Base-by-base conservation (phyloP, 192 early-diverging fungal genomes). In the Coemansia sp. region DNA sequence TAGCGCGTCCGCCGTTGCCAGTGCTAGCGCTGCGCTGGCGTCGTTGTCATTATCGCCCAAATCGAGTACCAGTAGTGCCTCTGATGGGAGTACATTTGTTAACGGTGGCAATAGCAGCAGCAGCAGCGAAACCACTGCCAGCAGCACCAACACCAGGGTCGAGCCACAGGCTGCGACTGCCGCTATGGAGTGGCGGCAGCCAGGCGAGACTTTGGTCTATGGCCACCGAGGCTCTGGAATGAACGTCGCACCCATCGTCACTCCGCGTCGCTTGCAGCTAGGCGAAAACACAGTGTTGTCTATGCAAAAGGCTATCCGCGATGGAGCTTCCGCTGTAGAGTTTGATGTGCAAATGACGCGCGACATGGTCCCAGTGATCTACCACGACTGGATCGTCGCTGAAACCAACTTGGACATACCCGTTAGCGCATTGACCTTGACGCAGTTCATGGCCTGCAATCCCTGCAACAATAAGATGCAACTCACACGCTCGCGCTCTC, bases 281-380 rank as follows among this genome's bases (percentile, higher is more conserved):
- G 94, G 94, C 5, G 96, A 98, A 77, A 98, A 98, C 78, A 97
- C 96, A 0, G 83, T 93, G 3, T 78, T 92, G 48, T 95, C 94
- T 0, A 93, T 98, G 78, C 82, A 89, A 21, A 90, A 91, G 3
- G 94, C 95, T 1, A 87, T 88, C n/a, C 85, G 88, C 9, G 79
- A 92, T 31, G 96, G 96, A 48, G 94, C 90, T 5, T 86, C 90
- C 61, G 95, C 89, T 62, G 91, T 98, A 12, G 96, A 98, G 75
- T 97, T 98, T 86, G 94, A 98, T 69, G 93, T 94, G 19, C 96
- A 98, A 85, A 76, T 98, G 67, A 95, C 94, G 9, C 92, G 92
- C 66, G 95, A 98, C 70, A 74, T 87, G 68, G 87, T 87, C 0
- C 93, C 93, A 7, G 91, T 97, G 25, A 73, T 98, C 39, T 98